These are phyloP conservation scores for Aspergillus sp. DNA, from an alignment of 2,329 filamentous ascomycete genomes.

Conservation along the genomic window DNA sequence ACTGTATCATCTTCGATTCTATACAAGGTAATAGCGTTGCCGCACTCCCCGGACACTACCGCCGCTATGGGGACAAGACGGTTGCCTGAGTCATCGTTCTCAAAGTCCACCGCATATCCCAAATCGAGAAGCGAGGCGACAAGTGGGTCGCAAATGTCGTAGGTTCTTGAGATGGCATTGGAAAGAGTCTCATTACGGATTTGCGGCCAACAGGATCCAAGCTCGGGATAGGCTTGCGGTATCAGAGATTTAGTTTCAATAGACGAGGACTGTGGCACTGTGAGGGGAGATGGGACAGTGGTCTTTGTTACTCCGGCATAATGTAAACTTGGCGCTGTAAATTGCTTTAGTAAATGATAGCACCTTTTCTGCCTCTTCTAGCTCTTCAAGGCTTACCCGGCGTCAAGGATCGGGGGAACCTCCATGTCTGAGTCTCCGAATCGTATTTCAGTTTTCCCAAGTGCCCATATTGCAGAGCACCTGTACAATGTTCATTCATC, in stretches of 20 bases:
- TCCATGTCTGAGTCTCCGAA: conserved; percentile 49
- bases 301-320: conserved; percentile 33
- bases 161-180: conserved; percentile 27
- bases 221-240: conserved; percentile 33
- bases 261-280: conserved; percentile 12
- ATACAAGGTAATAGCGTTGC: conserved; percentile 50
- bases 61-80: conserved; percentile 38
- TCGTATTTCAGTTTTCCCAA: conserved; percentile 54
- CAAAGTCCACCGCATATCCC: conserved; percentile 46
- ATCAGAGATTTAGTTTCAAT: conserved; percentile 24
- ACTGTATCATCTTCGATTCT: conserved; percentile 30
- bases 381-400: conserved; percentile 23
- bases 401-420: conserved; percentile 43
- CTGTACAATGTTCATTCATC: conserved; percentile 56
- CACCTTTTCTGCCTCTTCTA: neutral
- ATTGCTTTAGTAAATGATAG: neutral
- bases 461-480: conserved; percentile 59
- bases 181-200: conserved; percentile 33
- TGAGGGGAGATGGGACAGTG: conserved; percentile 24
- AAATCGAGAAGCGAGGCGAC: conserved; percentile 48
- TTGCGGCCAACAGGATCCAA: conserved; percentile 35
- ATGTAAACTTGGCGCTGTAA: conserved; percentile 23
- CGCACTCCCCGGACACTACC: conserved; percentile 43
- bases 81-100: conserved; percentile 24
- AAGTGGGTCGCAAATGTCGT: conserved; percentile 34